Base-by-base conservation (phyloP, 2,329 filamentous ascomycete genomes). In the Nemania serpens region DNA sequence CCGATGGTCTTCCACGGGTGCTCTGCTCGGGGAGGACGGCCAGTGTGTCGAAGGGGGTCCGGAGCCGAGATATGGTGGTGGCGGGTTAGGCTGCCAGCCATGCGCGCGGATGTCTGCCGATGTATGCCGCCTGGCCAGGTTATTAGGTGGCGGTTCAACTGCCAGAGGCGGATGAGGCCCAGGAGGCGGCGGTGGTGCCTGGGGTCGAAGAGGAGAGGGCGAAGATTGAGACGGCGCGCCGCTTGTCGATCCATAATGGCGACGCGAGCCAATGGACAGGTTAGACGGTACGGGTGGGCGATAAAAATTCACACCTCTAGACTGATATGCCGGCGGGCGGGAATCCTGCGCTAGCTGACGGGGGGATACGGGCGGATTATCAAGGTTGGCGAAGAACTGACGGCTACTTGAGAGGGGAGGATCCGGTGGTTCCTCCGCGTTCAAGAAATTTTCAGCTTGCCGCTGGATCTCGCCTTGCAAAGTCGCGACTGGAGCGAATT, bases 21-120 rank as follows among this genome's bases (percentile, higher is more conserved):
- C 71, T 9, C 84, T 79, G 63, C 71, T 84, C 0, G 84, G 84
- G 9, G 84, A 86, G 2, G 83, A 77, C 0, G 84, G 84, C 80
- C 83, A 86, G 13, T 79, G 79, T 2, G 77, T 75, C 0, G 82
- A 78, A 9, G 80, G 75, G 2, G 79, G 76, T 11, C 87, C 87
- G 3, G 88, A 88, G 7, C 84, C 81, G 71, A 87, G 90, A 11
- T 88, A 90, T 5, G 89, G 50, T 17, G 58, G 58, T 17, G 58
- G 58, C 17, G 80, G 78, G 50, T 77, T 81, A 7, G 81, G 82
- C 64, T 88, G 88, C 87, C 91, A 94, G 39, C 90, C 91, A 73
- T 93, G 90, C 69, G 93, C 89, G 55, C 95, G 89, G 68, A 99
- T 98, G 74, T 99, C 95, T 60, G 95, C 95, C 41, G 93, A 94